These are phyloP conservation scores for Citeromyces hawaiiensis DNA, from an alignment of 1,139 yeast genomes.

Conservation along the genomic window DNA sequence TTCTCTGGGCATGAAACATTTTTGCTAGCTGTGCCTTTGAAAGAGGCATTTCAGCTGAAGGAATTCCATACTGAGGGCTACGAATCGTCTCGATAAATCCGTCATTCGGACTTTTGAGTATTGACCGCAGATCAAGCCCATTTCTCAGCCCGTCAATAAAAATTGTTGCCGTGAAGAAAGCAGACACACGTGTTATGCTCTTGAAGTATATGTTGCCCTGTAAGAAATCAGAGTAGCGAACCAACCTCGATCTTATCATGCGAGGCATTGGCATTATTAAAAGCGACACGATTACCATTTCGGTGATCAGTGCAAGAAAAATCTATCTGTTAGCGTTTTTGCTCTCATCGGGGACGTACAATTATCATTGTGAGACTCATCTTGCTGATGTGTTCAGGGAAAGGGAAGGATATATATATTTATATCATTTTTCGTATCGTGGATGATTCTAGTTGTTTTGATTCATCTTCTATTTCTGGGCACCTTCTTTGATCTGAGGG, in stretches of 20 bases:
- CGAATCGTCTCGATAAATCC: slow-evolving; percentile 4
- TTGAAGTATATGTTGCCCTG: slow-evolving; percentile 26
- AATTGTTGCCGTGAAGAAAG: slow-evolving; percentile 21
- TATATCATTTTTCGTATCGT: no score
- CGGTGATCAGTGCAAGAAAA: slow-evolving; percentile 21
- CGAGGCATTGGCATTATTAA: slow-evolving; percentile 54
- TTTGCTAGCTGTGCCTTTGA: slow-evolving; percentile 7
- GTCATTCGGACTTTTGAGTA: slow-evolving; percentile 3
- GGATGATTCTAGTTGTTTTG: not conserved
- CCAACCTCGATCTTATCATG: slow-evolving; percentile 29
- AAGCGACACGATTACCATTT: slow-evolving; percentile 38
- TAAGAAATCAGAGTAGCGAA: slow-evolving; percentile 24
- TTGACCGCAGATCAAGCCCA: slow-evolving; percentile 18
- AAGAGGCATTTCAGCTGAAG: slow-evolving; percentile 4
- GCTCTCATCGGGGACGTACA: not conserved
- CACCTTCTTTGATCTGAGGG: no score
- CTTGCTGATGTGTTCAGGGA: not conserved
- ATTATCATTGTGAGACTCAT: slow-evolving; percentile 4
- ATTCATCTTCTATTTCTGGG: not conserved
- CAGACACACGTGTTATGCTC: slow-evolving; percentile 32
- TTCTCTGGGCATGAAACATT: slow-evolving; percentile 59
- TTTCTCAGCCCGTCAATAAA: slow-evolving; percentile 44
- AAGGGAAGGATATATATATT: no score
- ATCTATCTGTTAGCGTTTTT: slow-evolving; percentile 1
- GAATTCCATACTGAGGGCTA: slow-evolving; percentile 2